These are phyloP conservation scores for Wickerhamomyces queroliae DNA, from an alignment of 805 yeast genomes.

Conservation along the genomic window DNA sequence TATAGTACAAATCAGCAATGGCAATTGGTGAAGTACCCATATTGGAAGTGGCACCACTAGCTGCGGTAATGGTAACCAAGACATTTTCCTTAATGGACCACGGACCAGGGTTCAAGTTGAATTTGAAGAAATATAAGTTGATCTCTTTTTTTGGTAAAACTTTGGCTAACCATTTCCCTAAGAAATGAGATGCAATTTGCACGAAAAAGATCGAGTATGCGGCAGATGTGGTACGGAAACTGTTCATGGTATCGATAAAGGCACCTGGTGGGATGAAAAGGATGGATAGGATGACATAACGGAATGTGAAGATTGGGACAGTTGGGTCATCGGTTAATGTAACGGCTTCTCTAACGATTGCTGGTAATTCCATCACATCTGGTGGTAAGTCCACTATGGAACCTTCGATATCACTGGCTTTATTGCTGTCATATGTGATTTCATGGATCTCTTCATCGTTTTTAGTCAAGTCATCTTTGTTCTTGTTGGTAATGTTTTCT, in stretches of 20 bases:
- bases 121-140: slow-evolving; percentile 14
- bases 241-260: slow-evolving; percentile 24
- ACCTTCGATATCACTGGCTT: too few species aligned
- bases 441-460: too few species aligned
- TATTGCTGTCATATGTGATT: too few species aligned
- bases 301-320: slow-evolving; percentile 21
- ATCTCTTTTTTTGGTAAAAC: slow-evolving; percentile 30
- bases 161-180: slow-evolving; percentile 39
- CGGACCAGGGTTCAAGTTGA: slow-evolving; percentile 46
- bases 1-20: slow-evolving; percentile 29
- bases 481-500: too few species aligned
- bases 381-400: neutral
- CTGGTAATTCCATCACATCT: slow-evolving; percentile 20
- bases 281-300: slow-evolving; percentile 21
- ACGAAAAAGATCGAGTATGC: slow-evolving; percentile 48
- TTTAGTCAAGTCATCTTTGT: too few species aligned
- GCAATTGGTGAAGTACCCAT: slow-evolving; percentile 43
- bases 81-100: slow-evolving; percentile 52
- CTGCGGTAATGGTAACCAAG: slow-evolving; percentile 36
- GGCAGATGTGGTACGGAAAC: slow-evolving; percentile 25
- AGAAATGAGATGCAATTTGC: slow-evolving; percentile 42
- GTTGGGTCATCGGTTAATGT: slow-evolving; percentile 24
- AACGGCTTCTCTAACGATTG: slow-evolving; percentile 23
- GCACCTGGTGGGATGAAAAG: slow-evolving; percentile 22
- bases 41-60: slow-evolving; percentile 46